A percentile compares a stretch with the other conserved stretches of the same genome.
Conservation (phyloP, 441 rosid species). For the Lepidium campestre region DNA sequence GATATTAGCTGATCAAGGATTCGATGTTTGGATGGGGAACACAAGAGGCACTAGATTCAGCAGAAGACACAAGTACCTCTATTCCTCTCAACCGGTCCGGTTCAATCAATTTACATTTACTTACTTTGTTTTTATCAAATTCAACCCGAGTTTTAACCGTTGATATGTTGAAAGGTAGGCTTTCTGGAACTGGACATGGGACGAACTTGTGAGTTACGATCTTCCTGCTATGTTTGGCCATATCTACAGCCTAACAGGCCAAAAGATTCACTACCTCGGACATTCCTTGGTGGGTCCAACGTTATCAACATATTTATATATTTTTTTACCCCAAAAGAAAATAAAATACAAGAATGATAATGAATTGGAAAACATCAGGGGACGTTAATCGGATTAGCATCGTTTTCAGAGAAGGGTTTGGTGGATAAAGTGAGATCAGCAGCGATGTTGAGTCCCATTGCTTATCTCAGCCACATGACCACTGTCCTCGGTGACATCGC, state of each 20-base stretch:
- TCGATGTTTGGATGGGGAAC: slow-evolving; percentile 91
- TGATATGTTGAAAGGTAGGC: slow-evolving; percentile 33
- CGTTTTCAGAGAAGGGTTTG: slow-evolving; percentile 65
- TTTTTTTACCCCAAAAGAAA: not conserved
- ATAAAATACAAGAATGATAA: not conserved
- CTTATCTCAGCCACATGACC: slow-evolving; percentile 89
- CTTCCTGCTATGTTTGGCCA: slow-evolving; percentile 69
- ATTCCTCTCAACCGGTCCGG: slow-evolving; percentile 40
- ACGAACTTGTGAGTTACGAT: slow-evolving; percentile 67
- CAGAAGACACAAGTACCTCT: slow-evolving; percentile 52
- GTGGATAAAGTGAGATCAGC: slow-evolving; percentile 61
- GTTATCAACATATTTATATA: not conserved
- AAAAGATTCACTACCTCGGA: slow-evolving; percentile 78
- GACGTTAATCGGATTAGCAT: slow-evolving; percentile 68
- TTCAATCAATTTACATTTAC: not conserved
- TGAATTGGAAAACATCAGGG: slow-evolving; percentile 41
- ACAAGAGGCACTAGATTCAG: slow-evolving; percentile 79
- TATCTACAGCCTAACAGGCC: slow-evolving; percentile 51
- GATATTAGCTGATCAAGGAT: slow-evolving; percentile 81
- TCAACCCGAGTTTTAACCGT: not conserved
- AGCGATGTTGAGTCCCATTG: slow-evolving; percentile 77
- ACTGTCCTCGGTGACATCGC: slow-evolving; percentile 60
- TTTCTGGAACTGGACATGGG: slow-evolving; percentile 95
- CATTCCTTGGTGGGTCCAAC: slow-evolving; percentile 67
- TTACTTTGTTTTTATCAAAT: no score